Base-by-base conservation (phyloP, 1,284 basidiomycete species). In the Apiotrichum veenhuisii region DNA sequence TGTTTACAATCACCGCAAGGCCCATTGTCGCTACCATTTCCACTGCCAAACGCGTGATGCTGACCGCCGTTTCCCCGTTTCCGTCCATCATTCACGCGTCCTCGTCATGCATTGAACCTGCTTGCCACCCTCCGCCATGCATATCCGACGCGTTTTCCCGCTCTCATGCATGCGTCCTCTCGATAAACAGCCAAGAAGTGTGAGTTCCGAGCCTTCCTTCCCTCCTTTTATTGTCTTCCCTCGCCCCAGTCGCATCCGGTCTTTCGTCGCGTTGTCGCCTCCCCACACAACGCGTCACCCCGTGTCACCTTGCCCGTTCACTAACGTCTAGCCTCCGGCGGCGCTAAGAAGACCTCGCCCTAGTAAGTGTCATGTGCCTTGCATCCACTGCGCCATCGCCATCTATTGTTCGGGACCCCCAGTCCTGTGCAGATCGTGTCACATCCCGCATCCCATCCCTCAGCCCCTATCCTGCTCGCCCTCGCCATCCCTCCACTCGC, bases 331-430 rank as follows among this genome's bases (percentile, higher is more conserved):
- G 26, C 44, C 18, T 33, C 44, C 44, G 44, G 27, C n/a, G 44
- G 44, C n/a, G 44, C 27, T 15, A 46, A 46, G 44, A 71, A 70
- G 63, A 52, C 69, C 37, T 70, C 71, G n/a, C 59, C 73, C 22
- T 75, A 75, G 73, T 75, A 53, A 65, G 71, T 74, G 18, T 23
- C 8, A 23, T 50, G 36, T 30, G 18, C 17, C 33, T 5, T 27
- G 27, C 30, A 5, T 30, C 30, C 12, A 12, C 30, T n/a, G n/a
- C n/a, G n/a, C n/a, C n/a, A n/a, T n/a, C n/a, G n/a, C n/a, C n/a
- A n/a, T n/a, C n/a, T n/a, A n/a, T n/a, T n/a, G n/a, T n/a, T n/a
- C n/a, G n/a, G n/a, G n/a, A n/a, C n/a, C n/a, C n/a, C n/a, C n/a
- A n/a, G n/a, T n/a, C n/a, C n/a, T n/a, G n/a, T n/a, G n/a, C n/a